Evolutionary conservation across 2,329 filamentous ascomycete species (phyloP).

Genomic region (Aspergillus intermedius): DNA sequence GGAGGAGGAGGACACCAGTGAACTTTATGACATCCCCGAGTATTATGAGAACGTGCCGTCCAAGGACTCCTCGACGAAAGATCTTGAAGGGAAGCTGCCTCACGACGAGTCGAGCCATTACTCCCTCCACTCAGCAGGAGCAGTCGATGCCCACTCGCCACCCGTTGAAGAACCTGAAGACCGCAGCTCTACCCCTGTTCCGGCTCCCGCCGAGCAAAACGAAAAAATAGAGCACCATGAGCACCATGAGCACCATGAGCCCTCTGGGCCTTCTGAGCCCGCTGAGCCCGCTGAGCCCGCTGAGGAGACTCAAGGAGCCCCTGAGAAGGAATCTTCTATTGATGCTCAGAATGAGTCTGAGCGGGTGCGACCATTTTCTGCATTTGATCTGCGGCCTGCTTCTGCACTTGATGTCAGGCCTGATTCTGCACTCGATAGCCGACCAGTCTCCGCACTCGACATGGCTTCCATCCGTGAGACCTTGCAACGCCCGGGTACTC

Average conservation of each 20-base stretch:
- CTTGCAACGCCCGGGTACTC: slow-evolving; percentile 36
- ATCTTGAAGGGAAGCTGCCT: slow-evolving; percentile 22
- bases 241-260: slow-evolving; percentile 22
- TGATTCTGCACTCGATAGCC: slow-evolving; percentile 20
- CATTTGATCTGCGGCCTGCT: slow-evolving; percentile 33
- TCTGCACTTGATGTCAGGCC: slow-evolving; percentile 24
- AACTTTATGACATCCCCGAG: slow-evolving; percentile 63
- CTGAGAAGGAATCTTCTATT: slow-evolving; percentile 27
- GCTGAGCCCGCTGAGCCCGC: slow-evolving; percentile 26
- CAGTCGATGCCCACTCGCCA: slow-evolving; percentile 7
- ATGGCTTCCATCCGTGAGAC: slow-evolving; percentile 32
- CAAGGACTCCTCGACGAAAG: slow-evolving; percentile 22
- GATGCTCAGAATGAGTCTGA: slow-evolving; percentile 17
- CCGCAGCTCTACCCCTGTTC: neutral
- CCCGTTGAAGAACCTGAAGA: neutral
- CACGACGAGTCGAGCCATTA: slow-evolving; percentile 54
- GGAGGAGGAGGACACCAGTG: slow-evolving; percentile 53
- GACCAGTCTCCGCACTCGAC: slow-evolving; percentile 36
- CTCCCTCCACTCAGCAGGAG: slow-evolving; percentile 39
- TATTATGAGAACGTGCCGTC: slow-evolving; percentile 51
- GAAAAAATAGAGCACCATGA: slow-evolving; percentile 8
- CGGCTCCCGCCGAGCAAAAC: neutral
- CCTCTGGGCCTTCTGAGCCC: slow-evolving; percentile 20
- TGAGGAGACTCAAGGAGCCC: slow-evolving; percentile 22
- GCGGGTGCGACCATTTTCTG: slow-evolving; percentile 25